phyloP scores from a whole-genome alignment of 371 early-diverging fungal species.

The Lichtheimia ornata region DNA sequence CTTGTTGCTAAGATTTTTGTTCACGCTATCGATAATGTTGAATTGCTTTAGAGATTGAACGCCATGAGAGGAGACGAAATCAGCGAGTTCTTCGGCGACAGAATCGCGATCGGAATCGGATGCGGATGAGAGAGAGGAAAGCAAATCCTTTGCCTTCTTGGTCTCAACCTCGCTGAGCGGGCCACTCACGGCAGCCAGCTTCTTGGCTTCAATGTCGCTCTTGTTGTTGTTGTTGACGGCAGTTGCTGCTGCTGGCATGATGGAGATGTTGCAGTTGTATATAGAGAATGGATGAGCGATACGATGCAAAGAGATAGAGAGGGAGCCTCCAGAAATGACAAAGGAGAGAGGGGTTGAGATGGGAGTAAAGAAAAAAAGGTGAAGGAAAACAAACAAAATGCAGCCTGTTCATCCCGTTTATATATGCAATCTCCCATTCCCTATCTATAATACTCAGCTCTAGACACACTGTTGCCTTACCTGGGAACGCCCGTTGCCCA shows the following conservation, averaged over 20 bases:
- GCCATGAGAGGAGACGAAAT: conserved; percentile 50
- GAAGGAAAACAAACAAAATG: conserved; percentile 1
- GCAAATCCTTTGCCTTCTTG: conserved; percentile 42
- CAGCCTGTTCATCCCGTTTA: too few species aligned
- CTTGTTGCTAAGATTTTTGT: conserved; percentile 59
- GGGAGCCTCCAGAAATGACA: conserved; percentile 10
- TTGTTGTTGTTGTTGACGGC: conserved; percentile 26
- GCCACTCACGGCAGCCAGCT: conserved; percentile 26
- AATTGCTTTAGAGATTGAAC: conserved; percentile 57
- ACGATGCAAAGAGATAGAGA: conserved; percentile 5
- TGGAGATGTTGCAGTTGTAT: not conserved
- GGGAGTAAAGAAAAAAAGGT: conserved; percentile 6
- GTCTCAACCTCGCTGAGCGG: conserved; percentile 35
- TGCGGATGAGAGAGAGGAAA: conserved; percentile 51
- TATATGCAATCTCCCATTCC: too few species aligned
- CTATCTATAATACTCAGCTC: too few species aligned
- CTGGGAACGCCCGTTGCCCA: too few species aligned
- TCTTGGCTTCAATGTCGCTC: conserved; percentile 45
- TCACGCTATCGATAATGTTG: conserved; percentile 56
- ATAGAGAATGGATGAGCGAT: conserved; percentile 18
- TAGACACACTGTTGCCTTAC: too few species aligned
- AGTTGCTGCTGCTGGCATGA: conserved; percentile 10
- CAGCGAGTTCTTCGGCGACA: conserved; percentile 56
- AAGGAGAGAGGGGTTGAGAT: conserved; percentile 1
- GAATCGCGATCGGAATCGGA: conserved; percentile 58